phyloP scores from a whole-genome alignment of 257 asterid genomes.

The Solanum chiquidenum region DNA sequence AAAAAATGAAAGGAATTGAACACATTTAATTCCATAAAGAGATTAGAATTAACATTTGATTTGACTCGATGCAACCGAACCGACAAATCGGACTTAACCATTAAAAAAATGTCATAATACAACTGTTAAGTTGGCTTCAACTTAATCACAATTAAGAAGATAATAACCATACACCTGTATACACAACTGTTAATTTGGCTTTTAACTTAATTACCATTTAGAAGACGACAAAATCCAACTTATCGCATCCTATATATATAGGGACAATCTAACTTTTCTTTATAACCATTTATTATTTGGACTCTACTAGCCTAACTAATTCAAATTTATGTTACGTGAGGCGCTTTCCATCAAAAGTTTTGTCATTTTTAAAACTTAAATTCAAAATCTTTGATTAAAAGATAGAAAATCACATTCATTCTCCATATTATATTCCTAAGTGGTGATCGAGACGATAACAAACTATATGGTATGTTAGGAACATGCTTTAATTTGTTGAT shows the following conservation, averaged over 20 bases:
- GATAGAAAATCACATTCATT: neutral
- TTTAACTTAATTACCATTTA: neutral
- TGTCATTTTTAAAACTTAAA: neutral
- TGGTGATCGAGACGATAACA: neutral
- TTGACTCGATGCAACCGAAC: neutral
- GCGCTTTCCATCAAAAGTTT: neutral
- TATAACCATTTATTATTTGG: neutral
- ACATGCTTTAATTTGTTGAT: neutral
- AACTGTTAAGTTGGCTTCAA: neutral
- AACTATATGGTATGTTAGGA: neutral
- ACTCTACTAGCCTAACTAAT: neutral
- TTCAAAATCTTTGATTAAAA: rapidly evolving
- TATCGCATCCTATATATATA: neutral
- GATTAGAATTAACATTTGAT: neutral
- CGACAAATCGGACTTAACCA: neutral
- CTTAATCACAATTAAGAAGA: neutral
- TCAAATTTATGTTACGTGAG: neutral
- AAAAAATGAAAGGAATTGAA: neutral
- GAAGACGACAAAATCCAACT: neutral
- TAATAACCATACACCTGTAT: neutral
- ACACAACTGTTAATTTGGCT: neutral
- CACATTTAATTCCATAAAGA: neutral
- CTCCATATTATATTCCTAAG: too few relatives aligned
- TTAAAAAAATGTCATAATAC: neutral
- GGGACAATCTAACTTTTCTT: neutral